A percentile compares a stretch with the other conserved stretches of the same genome.
Evolutionary conservation across 345 rosid species (phyloP).

Genomic region (Salix udensis): DNA sequence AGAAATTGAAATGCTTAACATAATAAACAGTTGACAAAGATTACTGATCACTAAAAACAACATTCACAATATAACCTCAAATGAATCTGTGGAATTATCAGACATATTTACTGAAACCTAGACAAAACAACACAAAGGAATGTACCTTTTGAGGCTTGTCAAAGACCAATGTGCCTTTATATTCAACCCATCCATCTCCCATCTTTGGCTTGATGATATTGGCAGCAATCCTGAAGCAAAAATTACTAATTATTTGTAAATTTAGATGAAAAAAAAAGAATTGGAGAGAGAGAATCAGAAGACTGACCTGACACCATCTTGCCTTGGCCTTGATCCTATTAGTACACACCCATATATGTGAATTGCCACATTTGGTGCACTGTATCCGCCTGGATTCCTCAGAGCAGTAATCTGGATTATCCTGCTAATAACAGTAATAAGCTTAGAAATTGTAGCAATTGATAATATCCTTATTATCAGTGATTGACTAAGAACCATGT

Average conservation of each 20-base stretch:
- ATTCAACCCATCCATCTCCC: slow-evolving; percentile 99
- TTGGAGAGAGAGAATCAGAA: background rate
- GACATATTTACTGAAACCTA: background rate
- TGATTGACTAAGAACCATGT: slow-evolving; percentile 1
- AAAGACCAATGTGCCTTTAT: slow-evolving; percentile 82
- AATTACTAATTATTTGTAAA: slow-evolving; percentile 4
- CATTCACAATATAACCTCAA: background rate
- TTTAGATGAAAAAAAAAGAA: slow-evolving; percentile 11
- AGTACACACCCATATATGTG: slow-evolving; percentile 96
- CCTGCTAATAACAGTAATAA: slow-evolving; percentile 37
- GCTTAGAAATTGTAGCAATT: background rate
- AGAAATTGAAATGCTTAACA: slow-evolving; percentile 17
- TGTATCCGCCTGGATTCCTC: slow-evolving; percentile 97
- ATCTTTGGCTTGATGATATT: slow-evolving; percentile 96
- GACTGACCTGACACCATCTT: slow-evolving; percentile 94
- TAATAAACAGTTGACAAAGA: slow-evolving; percentile 5
- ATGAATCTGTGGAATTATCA: background rate
- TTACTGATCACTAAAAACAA: background rate
- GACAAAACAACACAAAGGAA: background rate
- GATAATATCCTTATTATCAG: background rate
- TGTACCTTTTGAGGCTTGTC: slow-evolving; percentile 74
- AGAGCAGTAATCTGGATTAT: slow-evolving; percentile 52
- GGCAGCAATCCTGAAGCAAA: slow-evolving; percentile 77
- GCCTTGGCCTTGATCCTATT: slow-evolving; percentile 78
- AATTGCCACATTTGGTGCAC: slow-evolving; percentile 86